phyloP scores from a whole-genome alignment of 1,139 yeast genomes.

The Suhomyces bokatorum region DNA sequence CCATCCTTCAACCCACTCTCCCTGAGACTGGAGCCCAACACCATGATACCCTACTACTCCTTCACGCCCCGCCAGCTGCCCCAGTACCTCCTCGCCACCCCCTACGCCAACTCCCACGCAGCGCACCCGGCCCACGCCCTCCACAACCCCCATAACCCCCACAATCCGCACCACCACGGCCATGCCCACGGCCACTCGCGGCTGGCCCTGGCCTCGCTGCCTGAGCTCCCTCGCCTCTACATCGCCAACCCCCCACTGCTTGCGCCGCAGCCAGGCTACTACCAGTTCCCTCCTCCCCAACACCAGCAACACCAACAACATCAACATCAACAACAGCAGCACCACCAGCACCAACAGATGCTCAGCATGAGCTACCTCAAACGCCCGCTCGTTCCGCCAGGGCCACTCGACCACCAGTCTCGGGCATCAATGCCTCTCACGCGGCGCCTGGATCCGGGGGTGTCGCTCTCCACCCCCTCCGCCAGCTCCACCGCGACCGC shows the following conservation, averaged over 20 bases:
- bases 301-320: no score
- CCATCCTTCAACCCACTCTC: no score
- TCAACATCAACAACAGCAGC: no score
- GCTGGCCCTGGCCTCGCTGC: background rate
- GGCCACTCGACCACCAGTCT: slow-evolving; percentile 1
- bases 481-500: background rate
- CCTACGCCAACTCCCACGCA: slow-evolving; percentile 2
- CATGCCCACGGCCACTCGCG: background rate
- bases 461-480: background rate
- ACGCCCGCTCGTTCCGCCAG: slow-evolving; percentile 9
- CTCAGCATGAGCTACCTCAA: slow-evolving; percentile 7
- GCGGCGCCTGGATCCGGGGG: background rate
- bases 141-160: slow-evolving; percentile 1
- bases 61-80: slow-evolving; percentile 8
- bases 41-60: slow-evolving; percentile 9
- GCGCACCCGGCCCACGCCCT: background rate
- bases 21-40: no score
- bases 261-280: background rate
- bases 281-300: background rate
- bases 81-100: slow-evolving; percentile 4
- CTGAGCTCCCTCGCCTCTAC: slow-evolving; percentile 1
- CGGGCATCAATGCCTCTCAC: background rate
- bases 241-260: background rate
- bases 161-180: background rate
- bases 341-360: background rate